These are phyloP conservation scores for Herpetospermum pedunculosum DNA, from an alignment of 306 rosid genomes.

Conservation along the genomic window DNA sequence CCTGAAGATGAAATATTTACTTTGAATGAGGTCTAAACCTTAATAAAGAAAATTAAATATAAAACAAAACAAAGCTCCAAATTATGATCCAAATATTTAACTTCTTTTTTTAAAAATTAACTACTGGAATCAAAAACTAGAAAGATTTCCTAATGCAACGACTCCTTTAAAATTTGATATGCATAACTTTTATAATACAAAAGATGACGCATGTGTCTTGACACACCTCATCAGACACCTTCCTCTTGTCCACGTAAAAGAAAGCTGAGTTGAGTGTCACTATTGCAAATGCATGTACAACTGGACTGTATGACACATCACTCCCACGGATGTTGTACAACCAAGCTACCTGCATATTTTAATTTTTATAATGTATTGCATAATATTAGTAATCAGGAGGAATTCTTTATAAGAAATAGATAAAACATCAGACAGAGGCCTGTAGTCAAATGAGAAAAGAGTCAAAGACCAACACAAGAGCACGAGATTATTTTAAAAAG, in stretches of 20 bases:
- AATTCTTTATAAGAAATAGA: conserved; percentile 9
- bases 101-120: background rate
- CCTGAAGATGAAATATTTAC: conserved; percentile 35
- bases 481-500: background rate
- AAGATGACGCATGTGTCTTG: conserved; percentile 12
- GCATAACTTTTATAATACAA: conserved; percentile 7
- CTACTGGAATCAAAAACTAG: background rate
- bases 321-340: conserved; percentile 85
- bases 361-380: background rate
- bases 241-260: conserved; percentile 68
- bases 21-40: background rate
- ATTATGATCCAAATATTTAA: background rate
- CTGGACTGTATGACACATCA: conserved; percentile 88
- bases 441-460: conserved; percentile 1
- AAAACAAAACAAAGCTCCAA: background rate
- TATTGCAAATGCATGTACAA: conserved; percentile 81
- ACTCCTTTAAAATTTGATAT: background rate
- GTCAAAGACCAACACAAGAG: background rate
- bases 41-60: background rate
- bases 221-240: conserved; percentile 82
- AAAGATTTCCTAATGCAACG: background rate
- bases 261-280: conserved; percentile 59
- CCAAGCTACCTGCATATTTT: conserved; percentile 82
- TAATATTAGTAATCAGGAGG: background rate
- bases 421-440: conserved; percentile 3